Evolutionary conservation across 169 alveolate species (phyloP).

Genomic region (Toxoplasma gondii): DNA sequence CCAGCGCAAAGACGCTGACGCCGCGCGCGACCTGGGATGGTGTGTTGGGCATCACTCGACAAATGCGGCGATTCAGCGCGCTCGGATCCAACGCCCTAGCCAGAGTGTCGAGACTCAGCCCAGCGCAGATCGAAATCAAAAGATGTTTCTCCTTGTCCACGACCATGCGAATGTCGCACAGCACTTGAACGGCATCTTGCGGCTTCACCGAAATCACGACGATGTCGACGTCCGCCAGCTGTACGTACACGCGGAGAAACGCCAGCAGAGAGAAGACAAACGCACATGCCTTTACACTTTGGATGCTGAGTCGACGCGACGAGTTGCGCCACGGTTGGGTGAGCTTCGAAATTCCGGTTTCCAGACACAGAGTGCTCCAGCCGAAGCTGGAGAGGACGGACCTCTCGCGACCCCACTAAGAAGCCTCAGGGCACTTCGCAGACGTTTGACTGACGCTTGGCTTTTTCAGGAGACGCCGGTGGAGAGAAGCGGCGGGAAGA

Average conservation of each 20-base stretch:
- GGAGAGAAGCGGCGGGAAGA: too few relatives aligned
- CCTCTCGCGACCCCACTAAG: too few relatives aligned
- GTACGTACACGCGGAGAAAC: background rate
- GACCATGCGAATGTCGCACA: background rate
- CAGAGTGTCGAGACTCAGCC: background rate
- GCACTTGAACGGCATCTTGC: conserved; percentile 6
- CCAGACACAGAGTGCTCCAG: too few relatives aligned
- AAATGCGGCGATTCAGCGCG: background rate
- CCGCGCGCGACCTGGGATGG: conserved; percentile 1
- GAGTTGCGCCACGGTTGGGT: too few relatives aligned
- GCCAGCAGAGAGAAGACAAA: background rate
- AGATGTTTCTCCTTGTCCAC: background rate
- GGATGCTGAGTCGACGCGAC: background rate
- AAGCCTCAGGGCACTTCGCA: too few relatives aligned
- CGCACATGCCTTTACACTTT: too few relatives aligned
- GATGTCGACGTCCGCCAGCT: conserved; percentile 1
- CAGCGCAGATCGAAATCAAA: conserved; percentile 18
- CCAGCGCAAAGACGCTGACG: conserved; percentile 21
- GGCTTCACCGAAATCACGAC: conserved; percentile 24
- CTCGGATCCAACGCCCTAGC: background rate
- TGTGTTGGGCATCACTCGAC: conserved; percentile 25
- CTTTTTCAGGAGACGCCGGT: too few relatives aligned
- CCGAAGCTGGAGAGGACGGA: too few relatives aligned
- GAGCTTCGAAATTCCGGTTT: too few relatives aligned
- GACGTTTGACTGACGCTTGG: too few relatives aligned